Evolutionary conservation across 2,329 filamentous ascomycete species (phyloP), one percentile per base, ranked within the genome.

Genomic region (Ceratocystis cacaofunesta): DNA sequence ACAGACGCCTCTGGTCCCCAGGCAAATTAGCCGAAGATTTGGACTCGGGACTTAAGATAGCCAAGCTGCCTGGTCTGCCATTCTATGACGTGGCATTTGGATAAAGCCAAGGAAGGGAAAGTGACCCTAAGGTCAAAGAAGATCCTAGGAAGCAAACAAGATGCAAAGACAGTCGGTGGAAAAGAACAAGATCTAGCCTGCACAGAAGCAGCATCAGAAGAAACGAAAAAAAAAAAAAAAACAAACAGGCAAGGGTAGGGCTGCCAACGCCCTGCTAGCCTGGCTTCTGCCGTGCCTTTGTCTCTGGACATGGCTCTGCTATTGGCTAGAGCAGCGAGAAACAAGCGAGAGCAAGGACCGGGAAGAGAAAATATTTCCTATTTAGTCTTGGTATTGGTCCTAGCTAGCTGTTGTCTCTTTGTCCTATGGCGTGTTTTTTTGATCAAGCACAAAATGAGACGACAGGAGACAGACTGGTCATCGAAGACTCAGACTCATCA

Each of bases 231-330:
- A 17, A n/a, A 58, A 50, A 50, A 1, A 50, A 19, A n/a, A 50
- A 3, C 48, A 12, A n/a, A 36, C 28, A 30, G 55, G 4, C 55
- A 36, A 36, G 55, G 28, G 22, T 58, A 58, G 28, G 28, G 55
- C 28, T 32, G 28, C 25, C 62, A 43, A 1, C 3, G 36, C 36
- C 36, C 36, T 41, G 10, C 36, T 41, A 4, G 3, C 36, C 36
- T 41, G 10, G 62, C 32, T 58, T 64, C 15, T 41, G 6, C 28
- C 62, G 57, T 64, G 36, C 10, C 63, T 22, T 41, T 58, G 63
- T 44, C 22, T 58, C 50, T 44, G 63, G 3, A 30, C 17, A 28
- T 19, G 50, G 41, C 36, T 19, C 50, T 57, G 30, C 43, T 3
- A 43, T 52, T 36, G 30, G 52, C 44, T 36, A 10, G n/a, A 41